A percentile compares a stretch with the other conserved stretches of the same genome.
phyloP scores from a whole-genome alignment of 202 grass and related monocot genomes.

The Schoenoplectus triqueter region DNA sequence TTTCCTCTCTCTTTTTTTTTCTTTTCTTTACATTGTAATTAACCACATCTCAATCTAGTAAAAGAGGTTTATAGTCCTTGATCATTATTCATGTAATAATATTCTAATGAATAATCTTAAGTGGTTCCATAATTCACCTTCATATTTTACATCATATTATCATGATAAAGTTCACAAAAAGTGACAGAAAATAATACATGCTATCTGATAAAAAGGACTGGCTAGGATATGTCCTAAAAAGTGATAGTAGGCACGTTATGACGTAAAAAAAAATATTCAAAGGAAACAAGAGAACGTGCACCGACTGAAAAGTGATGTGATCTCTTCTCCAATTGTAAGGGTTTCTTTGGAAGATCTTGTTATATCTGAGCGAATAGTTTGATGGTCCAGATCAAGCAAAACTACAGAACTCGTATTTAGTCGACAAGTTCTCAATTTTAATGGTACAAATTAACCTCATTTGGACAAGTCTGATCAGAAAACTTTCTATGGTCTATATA shows the following conservation, averaged over 20 bases:
- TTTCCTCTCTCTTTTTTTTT: background rate
- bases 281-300: constrained; percentile 10
- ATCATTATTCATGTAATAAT: background rate
- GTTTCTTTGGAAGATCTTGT: background rate
- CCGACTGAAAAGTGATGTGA: background rate
- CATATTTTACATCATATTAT: background rate
- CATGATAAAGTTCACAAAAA: constrained; percentile 11
- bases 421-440: background rate
- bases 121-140: background rate
- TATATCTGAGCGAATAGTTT: background rate
- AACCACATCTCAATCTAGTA: background rate
- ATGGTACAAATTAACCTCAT: background rate
- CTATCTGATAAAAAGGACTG: background rate
- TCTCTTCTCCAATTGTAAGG: background rate
- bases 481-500: background rate
- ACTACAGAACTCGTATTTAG: background rate
- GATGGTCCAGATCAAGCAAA: background rate
- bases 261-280: background rate
- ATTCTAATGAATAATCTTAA: background rate
- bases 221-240: constrained; percentile 16
- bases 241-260: background rate
- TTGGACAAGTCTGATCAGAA: background rate
- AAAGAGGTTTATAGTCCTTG: background rate
- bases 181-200: background rate
- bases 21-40: too few relatives aligned